Percentiles rank a stretch among this genome's conserved stretches.
Evolutionary conservation across 768 basidiomycete genomes (phyloP).

Genomic region (Cyclocybe aegerita): DNA sequence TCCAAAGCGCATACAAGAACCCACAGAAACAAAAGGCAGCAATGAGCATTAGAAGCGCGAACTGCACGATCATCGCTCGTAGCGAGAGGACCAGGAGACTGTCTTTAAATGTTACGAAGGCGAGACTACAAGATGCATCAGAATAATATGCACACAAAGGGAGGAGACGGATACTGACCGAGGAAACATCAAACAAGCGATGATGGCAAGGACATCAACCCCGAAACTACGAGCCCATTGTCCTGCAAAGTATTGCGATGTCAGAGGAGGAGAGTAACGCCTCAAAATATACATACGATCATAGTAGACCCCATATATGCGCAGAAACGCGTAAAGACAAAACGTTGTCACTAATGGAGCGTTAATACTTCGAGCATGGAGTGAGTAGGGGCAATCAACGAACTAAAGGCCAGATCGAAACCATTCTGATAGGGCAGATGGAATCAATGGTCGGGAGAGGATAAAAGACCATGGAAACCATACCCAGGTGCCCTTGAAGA

Average conservation of each 20-base stretch:
- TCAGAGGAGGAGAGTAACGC: background rate
- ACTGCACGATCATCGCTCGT: conserved; percentile 93
- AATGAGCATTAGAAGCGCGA: conserved; percentile 77
- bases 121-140: conserved; percentile 50
- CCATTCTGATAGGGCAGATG: conserved; percentile 61
- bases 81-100: conserved; percentile 80
- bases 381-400: conserved; percentile 12
- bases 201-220: conserved; percentile 82
- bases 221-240: conserved; percentile 69
- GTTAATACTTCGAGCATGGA: background rate
- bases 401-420: conserved; percentile 90
- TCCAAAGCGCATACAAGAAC: conserved; percentile 92
- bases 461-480: conserved; percentile 11
- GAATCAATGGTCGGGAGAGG: conserved; percentile 4
- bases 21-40: conserved; percentile 91
- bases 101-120: conserved; percentile 86
- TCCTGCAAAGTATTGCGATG: conserved; percentile 33
- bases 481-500: conserved; percentile 86
- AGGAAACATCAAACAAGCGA: conserved; percentile 89
- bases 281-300: conserved; percentile 43
- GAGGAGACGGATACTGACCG: conserved; percentile 41
- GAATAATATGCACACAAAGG: background rate
- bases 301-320: conserved; percentile 76
- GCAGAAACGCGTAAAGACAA: conserved; percentile 70
- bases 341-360: conserved; percentile 66